These are phyloP conservation scores for Radiomyces spectabilis DNA, from an alignment of 192 early-diverging fungal species.

Conservation along the genomic window DNA sequence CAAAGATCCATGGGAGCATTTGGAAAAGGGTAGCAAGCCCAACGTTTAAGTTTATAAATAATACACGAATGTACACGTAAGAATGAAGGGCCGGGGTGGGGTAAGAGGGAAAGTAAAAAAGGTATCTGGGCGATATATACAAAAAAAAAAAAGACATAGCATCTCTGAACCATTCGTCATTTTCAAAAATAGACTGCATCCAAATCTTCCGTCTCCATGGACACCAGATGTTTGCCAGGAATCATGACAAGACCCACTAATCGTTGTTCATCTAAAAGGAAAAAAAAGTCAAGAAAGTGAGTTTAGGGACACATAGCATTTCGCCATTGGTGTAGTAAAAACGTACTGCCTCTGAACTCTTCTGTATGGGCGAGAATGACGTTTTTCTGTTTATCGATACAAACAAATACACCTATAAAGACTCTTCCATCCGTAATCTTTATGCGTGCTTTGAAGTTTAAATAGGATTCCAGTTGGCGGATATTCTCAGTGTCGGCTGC, in stretches of 20 bases:
- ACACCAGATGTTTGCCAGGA: slow-evolving; percentile 63
- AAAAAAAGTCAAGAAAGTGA: neutral
- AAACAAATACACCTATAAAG: slow-evolving; percentile 66
- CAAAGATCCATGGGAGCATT: slow-evolving; percentile 6
- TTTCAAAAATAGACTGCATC: slow-evolving; percentile 9
- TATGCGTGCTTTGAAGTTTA: slow-evolving; percentile 48
- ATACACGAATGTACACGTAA: neutral
- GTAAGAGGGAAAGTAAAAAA: neutral
- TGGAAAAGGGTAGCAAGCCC: neutral
- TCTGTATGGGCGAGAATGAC: slow-evolving; percentile 61
- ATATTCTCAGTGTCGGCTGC: slow-evolving; percentile 28
- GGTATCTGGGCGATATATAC: no score
- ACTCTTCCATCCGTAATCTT: slow-evolving; percentile 57
- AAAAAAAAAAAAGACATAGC: neutral
- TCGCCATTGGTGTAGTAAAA: neutral
- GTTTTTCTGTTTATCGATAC: slow-evolving; percentile 67
- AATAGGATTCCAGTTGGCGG: slow-evolving; percentile 35
- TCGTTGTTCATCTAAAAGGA: slow-evolving; percentile 36
- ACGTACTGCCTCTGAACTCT: slow-evolving; percentile 49
- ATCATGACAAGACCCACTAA: slow-evolving; percentile 74
- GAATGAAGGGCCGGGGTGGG: neutral
- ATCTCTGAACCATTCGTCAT: slow-evolving; percentile 1
- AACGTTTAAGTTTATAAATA: neutral
- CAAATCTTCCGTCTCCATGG: slow-evolving; percentile 47
- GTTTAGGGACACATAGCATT: slow-evolving; percentile 4